phyloP scores from a whole-genome alignment of 2,329 filamentous ascomycete species.

The Knufia fluminis region DNA sequence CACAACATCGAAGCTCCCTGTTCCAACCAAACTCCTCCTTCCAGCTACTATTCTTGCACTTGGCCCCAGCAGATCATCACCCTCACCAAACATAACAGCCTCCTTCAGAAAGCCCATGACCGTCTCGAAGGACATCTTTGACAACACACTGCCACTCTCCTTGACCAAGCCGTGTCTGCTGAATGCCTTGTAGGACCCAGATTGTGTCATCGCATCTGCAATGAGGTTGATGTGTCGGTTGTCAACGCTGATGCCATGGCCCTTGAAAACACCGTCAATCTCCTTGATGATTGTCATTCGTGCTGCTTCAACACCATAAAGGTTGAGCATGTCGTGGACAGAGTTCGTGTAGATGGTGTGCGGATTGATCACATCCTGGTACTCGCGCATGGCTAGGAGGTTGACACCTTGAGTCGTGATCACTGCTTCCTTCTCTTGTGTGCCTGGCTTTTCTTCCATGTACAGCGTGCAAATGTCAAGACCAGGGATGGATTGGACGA shows the following conservation, averaged over 20 bases:
- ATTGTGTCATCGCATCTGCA: conserved; percentile 94
- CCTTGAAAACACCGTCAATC: conserved; percentile 73
- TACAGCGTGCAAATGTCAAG: conserved; percentile 64
- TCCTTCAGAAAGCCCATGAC: conserved; percentile 90
- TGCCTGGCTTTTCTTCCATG: conserved; percentile 46
- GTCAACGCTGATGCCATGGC: conserved; percentile 88
- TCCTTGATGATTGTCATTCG: conserved; percentile 80
- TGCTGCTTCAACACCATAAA: conserved; percentile 90
- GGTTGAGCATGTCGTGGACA: conserved; percentile 69
- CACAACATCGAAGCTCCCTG: conserved; percentile 84
- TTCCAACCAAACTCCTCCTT: conserved; percentile 71
- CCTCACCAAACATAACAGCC: conserved; percentile 80
- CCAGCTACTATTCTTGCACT: conserved; percentile 85
- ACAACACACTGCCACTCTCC: conserved; percentile 79
- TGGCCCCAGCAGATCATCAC: conserved; percentile 77
- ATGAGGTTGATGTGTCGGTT: conserved; percentile 89
- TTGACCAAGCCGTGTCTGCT: conserved; percentile 75
- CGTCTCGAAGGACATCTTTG: conserved; percentile 99
- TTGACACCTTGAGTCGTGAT: conserved; percentile 74
- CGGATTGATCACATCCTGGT: conserved; percentile 74
- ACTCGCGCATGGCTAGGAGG: conserved; percentile 80
- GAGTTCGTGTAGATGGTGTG: conserved; percentile 87
- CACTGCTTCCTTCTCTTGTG: conserved; percentile 32
- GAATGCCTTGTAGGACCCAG: conserved; percentile 81
- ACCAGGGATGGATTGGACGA: conserved; percentile 77